Percentiles rank a stretch among this genome's conserved stretches.
These are phyloP conservation scores for Puccinia coronata DNA, from an alignment of 1,284 basidiomycete genomes.

Conservation along the genomic window DNA sequence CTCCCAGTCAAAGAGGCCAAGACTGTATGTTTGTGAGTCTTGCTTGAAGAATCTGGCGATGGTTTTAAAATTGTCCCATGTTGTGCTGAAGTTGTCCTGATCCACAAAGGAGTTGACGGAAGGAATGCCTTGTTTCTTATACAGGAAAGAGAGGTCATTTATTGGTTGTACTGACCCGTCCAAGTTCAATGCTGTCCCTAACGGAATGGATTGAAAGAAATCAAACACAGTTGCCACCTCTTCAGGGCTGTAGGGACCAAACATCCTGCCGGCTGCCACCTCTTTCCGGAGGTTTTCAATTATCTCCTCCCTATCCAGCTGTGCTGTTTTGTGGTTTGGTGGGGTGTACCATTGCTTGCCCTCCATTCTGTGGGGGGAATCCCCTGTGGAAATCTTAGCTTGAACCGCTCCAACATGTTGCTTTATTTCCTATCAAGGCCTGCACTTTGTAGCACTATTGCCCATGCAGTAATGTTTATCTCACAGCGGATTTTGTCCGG, in stretches of 20 bases:
- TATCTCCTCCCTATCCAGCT: neutral
- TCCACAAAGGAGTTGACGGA: neutral
- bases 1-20: neutral
- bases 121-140: neutral
- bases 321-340: neutral
- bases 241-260: neutral
- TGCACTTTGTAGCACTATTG: neutral
- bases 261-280: neutral
- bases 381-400: neutral
- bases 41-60: neutral
- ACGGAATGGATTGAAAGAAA: neutral
- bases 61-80: neutral
- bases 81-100: neutral
- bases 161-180: slow-evolving; percentile 16
- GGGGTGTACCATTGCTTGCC: neutral
- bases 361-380: neutral
- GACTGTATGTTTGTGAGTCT: neutral
- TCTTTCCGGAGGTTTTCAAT: neutral
- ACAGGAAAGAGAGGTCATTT: neutral
- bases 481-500: neutral
- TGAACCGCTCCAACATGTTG: neutral
- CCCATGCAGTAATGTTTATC: neutral
- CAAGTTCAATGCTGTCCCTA: slow-evolving; percentile 5
- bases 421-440: neutral
- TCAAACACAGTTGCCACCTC: neutral